Evolutionary conservation across 768 basidiomycete species (phyloP), one percentile per base, ranked within the genome.

Genomic region (Dentipellis fragilis): DNA sequence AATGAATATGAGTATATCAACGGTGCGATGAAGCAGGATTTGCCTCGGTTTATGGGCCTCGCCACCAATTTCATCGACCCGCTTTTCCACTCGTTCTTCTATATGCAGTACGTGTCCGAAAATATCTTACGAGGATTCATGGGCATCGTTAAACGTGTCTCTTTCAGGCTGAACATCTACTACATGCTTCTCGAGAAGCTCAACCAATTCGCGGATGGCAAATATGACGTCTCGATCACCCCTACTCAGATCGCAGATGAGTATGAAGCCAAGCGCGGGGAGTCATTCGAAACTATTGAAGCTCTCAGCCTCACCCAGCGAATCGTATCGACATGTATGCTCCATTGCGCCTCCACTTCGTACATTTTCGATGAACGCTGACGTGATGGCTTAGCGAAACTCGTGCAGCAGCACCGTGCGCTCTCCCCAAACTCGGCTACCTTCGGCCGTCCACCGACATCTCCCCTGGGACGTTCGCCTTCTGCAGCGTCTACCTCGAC

Each of bases 11-110:
- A 96, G 57, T 90, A 87, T 65, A 88, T 93, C 72, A 97, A 95
- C 67, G 85, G 78, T 58, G 79, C 86, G 5, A 73, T 97, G 71
- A 98, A 99, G 74, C 78, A 82, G 56, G 96, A 99, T 65, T 75
- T 99, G 35, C 93, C 94, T 2, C 82, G 82, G n/a, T 98, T 98
- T 76, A 84, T 98, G 80, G 75, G 74, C 29, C 80, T 97, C 59
- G 77, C 88, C 1, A 87, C 91, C 2, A 81, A 85, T 60, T 97
- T 97, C 71, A 91, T 98, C 66, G 87, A 94, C 62, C 96, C 96
- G 0, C 75, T 98, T n/a, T 99, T 97, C 80, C 87, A 95, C 64
- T 95, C 93, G 16, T 93, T 93, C 78, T 99, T 88, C 76, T 99
- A 95, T 69, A 97, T 99, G 93, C 93, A 98, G 92, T 94, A 65